Conservation (phyloP, 2,329 filamentous ascomycete species). For the Aureobasidium sp. region DNA sequence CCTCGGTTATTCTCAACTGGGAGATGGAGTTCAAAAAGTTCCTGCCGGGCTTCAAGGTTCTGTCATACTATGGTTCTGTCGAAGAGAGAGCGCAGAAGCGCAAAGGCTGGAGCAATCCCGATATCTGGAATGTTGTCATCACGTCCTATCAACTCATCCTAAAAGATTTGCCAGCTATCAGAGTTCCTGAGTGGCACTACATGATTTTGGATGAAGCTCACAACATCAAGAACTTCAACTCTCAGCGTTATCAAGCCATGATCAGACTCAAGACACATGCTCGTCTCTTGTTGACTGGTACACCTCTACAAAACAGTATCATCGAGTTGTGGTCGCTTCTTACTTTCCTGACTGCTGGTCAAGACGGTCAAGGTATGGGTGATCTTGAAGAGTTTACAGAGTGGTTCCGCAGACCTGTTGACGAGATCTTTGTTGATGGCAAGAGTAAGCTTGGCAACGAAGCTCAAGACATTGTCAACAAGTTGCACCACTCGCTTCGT, state of each 20-base stretch:
- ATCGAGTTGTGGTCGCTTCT: constrained; percentile 95
- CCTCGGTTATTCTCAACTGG: constrained; percentile 98
- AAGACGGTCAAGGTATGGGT: constrained; percentile 73
- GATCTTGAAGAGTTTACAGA: constrained; percentile 93
- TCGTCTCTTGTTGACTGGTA: constrained; percentile 81
- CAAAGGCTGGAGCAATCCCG: constrained; percentile 73
- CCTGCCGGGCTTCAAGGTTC: constrained; percentile 93
- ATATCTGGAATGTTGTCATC: constrained; percentile 85
- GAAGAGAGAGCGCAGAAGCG: constrained; percentile 89
- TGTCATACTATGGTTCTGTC: constrained; percentile 91
- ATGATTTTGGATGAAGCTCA: constrained; percentile 97
- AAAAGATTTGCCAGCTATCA: constrained; percentile 89
- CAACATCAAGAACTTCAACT: constrained; percentile 99
- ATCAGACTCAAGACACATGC: constrained; percentile 88
- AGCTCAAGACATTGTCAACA: constrained; percentile 80
- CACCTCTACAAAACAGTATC: constrained; percentile 91
- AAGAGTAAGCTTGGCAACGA: constrained; percentile 92
- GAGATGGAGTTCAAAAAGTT: constrained; percentile 99
- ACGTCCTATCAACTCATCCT: constrained; percentile 96
- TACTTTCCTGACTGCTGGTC: constrained; percentile 92
- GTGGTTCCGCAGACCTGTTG: constrained; percentile 91
- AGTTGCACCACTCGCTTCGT: constrained; percentile 86
- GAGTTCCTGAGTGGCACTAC: constrained; percentile 90
- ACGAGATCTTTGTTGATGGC: constrained; percentile 91
- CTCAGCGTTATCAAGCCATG: constrained; percentile 90